Evolutionary conservation across 306 rosid genomes (phyloP), one percentile per base, ranked within the genome.

Genomic region (Nissolia schottii): DNA sequence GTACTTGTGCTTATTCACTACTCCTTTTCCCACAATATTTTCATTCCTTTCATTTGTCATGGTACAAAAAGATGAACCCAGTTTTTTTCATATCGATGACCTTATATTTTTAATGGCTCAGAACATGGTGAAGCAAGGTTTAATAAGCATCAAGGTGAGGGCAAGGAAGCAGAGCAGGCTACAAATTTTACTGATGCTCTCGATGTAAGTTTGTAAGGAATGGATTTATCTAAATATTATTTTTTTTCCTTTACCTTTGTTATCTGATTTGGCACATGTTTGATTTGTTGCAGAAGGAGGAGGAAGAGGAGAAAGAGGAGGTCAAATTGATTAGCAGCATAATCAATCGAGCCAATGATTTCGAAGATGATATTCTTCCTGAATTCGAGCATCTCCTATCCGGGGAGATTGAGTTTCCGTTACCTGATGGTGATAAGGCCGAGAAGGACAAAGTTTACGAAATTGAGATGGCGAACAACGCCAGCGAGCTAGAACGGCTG

Each of bases 321-420:
- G 92, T 86, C 65, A 91, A 89, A 69, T 81, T 90, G 67, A 89
- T 87, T 51, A 89, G 77, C 89, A 89, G 96, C 72, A 67, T 91
- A 73, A 88, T 91, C 46, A 85, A 93, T 75, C 82, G 86, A 59
- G 85, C 87, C 57, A 84, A 78, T 50, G 87, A 80, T 76, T 63
- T 71, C 2, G 86, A 86, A 40, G 89, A 85, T 75, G 98, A 87
- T 76, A 87, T 88, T 59, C 82, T 88, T 18, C 90, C 95, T 2
- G 97, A 94, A 77, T 82, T 91, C 70, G 90, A 84, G 79, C 84
- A 82, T 50, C 91, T 89, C 79, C 82, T 89, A 75, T 88, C 91
- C 1, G 93, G 97, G 28, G 97, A 91, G 82, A 89, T 95, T 70
- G 99, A 94, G 58, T 81, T 85, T 81, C 88, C 93, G 15, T 54